phyloP scores from a whole-genome alignment of 257 asterid species.

The Rauvolfia tetraphylla region DNA sequence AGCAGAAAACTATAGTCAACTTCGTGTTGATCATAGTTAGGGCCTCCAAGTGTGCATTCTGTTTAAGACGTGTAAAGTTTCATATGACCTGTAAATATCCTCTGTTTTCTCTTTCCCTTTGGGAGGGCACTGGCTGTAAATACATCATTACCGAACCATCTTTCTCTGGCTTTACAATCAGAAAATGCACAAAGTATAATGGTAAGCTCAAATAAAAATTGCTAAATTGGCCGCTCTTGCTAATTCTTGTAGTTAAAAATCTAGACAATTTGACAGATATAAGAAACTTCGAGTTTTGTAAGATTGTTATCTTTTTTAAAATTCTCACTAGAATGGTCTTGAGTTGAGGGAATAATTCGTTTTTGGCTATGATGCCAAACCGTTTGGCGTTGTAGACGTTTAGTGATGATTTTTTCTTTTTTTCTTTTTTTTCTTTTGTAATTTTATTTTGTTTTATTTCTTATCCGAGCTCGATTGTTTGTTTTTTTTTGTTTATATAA shows the following conservation, averaged over 20 bases:
- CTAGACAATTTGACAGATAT: neutral
- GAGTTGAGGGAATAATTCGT: no score
- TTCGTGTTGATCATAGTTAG: slow-evolving; percentile 20
- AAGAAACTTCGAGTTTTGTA: no score
- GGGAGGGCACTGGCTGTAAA: slow-evolving; percentile 27
- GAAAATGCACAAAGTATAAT: neutral
- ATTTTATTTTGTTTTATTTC: no score
- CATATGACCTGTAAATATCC: slow-evolving; percentile 12
- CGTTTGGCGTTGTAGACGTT: no score
- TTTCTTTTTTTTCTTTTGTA: no score
- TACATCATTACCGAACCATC: neutral
- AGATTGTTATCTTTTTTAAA: no score
- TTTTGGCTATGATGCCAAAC: no score
- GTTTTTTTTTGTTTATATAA: no score
- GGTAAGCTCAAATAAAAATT: neutral
- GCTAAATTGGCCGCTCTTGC: neutral
- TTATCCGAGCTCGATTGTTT: no score
- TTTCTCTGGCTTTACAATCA: neutral
- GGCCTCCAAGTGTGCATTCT: slow-evolving; percentile 7
- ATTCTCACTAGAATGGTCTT: no score
- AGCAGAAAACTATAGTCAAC: slow-evolving; percentile 16
- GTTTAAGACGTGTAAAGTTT: slow-evolving; percentile 20
- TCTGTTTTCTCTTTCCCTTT: slow-evolving; percentile 1
- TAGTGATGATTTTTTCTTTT: no score
- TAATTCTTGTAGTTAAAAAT: neutral